These are phyloP conservation scores for Artemisia tridentata DNA, from an alignment of 129 eudicot genomes.

Conservation along the genomic window DNA sequence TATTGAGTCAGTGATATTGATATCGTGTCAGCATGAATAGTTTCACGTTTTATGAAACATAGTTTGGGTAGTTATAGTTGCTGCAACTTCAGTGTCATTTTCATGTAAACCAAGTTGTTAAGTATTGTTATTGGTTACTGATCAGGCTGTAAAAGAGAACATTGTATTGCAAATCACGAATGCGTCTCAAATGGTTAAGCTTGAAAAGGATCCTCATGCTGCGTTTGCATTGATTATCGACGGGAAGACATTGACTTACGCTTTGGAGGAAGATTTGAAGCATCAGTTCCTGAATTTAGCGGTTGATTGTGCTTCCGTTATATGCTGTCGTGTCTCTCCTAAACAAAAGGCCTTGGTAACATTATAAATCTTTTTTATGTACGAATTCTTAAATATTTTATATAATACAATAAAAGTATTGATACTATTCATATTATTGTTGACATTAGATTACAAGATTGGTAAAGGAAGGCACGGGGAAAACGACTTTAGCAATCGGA, in stretches of 20 bases:
- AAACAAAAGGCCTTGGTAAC: conserved; percentile 91
- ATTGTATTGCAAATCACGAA: conserved; percentile 74
- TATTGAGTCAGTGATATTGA: background rate
- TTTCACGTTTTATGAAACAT: background rate
- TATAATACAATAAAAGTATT: background rate
- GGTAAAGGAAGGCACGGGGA: conserved; percentile 96
- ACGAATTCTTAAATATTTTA: background rate
- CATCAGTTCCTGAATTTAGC: conserved; percentile 75
- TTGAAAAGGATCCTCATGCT: conserved; percentile 92
- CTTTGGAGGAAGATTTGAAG: conserved; percentile 90
- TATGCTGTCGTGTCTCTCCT: conserved; percentile 98
- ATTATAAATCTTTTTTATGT: background rate
- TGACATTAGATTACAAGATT: conserved; percentile 78
- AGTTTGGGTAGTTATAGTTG: background rate
- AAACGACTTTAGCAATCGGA: conserved; percentile 94
- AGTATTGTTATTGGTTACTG: conserved; percentile 7
- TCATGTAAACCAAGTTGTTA: background rate
- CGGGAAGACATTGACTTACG: conserved; percentile 79
- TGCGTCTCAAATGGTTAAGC: conserved; percentile 88
- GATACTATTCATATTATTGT: background rate
- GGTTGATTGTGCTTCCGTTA: conserved; percentile 91
- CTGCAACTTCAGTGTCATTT: background rate
- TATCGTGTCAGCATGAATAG: conserved; percentile 4
- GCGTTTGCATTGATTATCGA: conserved; percentile 96
- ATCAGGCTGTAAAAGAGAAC: conserved; percentile 81